Base-by-base conservation (phyloP, 176 grass and related monocot species). In the Puya raimondii region DNA sequence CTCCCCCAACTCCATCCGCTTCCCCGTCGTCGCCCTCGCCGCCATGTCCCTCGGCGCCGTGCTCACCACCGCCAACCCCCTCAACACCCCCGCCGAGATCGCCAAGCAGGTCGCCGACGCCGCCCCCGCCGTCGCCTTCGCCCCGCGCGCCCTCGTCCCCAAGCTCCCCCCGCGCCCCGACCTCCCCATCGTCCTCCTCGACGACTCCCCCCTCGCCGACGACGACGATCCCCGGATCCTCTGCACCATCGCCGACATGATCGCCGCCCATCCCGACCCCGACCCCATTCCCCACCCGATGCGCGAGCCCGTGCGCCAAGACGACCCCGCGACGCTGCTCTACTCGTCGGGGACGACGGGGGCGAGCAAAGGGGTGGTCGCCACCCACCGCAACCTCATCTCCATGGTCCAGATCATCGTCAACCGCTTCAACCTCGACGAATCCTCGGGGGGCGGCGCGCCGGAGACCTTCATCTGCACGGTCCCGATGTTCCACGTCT, bases 301-400 rank as follows among this genome's bases (percentile, higher is more conserved):
- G 2, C 12, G 18, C 53, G 79, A 84, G 10, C 76, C 67, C 63
- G 79, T 96, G 22, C 82, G 80, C 54, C 92, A 89, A 83, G 88
- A 87, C 67, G 92, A 96, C 64, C 76, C 79, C 48, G 92, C 92
- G 50, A 96, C 92, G 63, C 85, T 96, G 76, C 88, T 96, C 26
- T 96, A 96, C 83, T 96, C 92, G 20, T 96, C 92, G 49, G 92
- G 92, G 49, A 96, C 92, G 18, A 96, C 92, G 10, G 88, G 92
- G 3, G 81, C 88, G 53, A 96, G 88, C 78, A 96, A 96, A 77
- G 92, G 92, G 57, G 92, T 96, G 21, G 92, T 96, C 29, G 80
- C 88, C 76, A 96, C 88, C 57, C 92, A 96, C 76, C 80, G 88
- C 20, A 96, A 74, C 70, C 85, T 96, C 65, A 96, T 96, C 72